These are phyloP conservation scores for Fusarium domesticum DNA, from an alignment of 2,329 filamentous ascomycete genomes.

Conservation along the genomic window DNA sequence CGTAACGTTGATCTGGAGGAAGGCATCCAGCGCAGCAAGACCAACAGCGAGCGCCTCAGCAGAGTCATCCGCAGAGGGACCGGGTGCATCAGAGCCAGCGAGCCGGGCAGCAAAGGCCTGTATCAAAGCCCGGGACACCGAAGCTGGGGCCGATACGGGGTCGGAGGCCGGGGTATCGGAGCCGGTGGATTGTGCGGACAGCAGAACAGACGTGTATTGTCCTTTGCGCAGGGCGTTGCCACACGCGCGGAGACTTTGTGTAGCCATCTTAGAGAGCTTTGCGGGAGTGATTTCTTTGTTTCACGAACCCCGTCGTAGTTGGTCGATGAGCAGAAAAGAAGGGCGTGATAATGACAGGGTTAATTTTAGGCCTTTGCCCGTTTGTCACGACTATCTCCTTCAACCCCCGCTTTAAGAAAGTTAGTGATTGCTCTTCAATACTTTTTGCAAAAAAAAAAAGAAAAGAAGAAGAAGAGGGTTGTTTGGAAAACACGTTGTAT, in stretches of 20 bases:
- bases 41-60: constrained; percentile 29
- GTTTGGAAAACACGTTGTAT: background rate
- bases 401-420: background rate
- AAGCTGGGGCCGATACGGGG: constrained; percentile 21
- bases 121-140: constrained; percentile 22
- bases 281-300: background rate
- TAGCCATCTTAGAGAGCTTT: constrained; percentile 4
- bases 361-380: background rate
- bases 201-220: constrained; percentile 24
- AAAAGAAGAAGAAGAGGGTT: too few species aligned
- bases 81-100: constrained; percentile 5
- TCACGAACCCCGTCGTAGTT: background rate
- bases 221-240: constrained; percentile 25
- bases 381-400: background rate
- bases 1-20: constrained; percentile 84
- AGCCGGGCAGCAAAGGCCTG: constrained; percentile 17
- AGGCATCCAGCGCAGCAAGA: constrained; percentile 60
- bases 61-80: constrained; percentile 2
- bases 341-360: background rate
- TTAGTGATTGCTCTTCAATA: background rate
- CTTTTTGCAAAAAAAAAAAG: background rate
- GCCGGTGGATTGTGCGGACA: constrained; percentile 15
- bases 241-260: constrained; percentile 4
- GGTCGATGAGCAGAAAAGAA: background rate
- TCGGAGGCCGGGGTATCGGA: constrained; percentile 16